phyloP scores from a whole-genome alignment of 495 filamentous ascomycete species.

The Neurospora sp. region DNA sequence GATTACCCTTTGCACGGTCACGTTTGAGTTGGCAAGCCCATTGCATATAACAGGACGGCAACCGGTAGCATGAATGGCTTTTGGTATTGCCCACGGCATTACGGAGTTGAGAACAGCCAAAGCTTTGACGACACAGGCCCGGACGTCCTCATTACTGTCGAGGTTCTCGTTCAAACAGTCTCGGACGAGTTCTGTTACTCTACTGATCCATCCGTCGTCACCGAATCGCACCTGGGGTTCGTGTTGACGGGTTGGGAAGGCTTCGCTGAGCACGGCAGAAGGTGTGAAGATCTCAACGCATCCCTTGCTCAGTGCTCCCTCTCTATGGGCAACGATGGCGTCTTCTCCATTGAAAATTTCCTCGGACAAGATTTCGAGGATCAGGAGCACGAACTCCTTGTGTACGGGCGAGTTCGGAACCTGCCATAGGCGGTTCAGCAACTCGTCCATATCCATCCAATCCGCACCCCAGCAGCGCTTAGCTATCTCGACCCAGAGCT shows the following conservation, averaged over 20 bases:
- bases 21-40: slow-evolving; percentile 61
- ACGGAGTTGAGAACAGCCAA: slow-evolving; percentile 66
- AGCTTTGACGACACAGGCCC: slow-evolving; percentile 60
- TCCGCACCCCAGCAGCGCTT: slow-evolving; percentile 86
- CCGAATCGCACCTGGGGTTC: slow-evolving; percentile 57
- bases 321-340: slow-evolving; percentile 68
- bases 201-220: slow-evolving; percentile 75
- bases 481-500: slow-evolving; percentile 88
- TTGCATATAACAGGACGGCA: slow-evolving; percentile 64
- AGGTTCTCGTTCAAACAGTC: slow-evolving; percentile 58
- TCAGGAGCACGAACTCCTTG: slow-evolving; percentile 68
- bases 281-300: slow-evolving; percentile 92
- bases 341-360: slow-evolving; percentile 85
- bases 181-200: slow-evolving; percentile 63
- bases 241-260: slow-evolving; percentile 56
- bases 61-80: slow-evolving; percentile 58
- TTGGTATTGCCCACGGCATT: slow-evolving; percentile 75
- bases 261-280: slow-evolving; percentile 56
- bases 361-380: slow-evolving; percentile 89
- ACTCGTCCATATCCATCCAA: slow-evolving; percentile 89
- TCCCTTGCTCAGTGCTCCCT: slow-evolving; percentile 72
- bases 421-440: slow-evolving; percentile 72
- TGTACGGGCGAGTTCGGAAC: slow-evolving; percentile 51
- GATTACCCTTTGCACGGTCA: slow-evolving; percentile 49
- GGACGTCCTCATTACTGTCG: slow-evolving; percentile 51